Evolutionary conservation across 1,284 basidiomycete species (phyloP), one percentile per base, ranked within the genome.

Genomic region (Schizophyllum commune): DNA sequence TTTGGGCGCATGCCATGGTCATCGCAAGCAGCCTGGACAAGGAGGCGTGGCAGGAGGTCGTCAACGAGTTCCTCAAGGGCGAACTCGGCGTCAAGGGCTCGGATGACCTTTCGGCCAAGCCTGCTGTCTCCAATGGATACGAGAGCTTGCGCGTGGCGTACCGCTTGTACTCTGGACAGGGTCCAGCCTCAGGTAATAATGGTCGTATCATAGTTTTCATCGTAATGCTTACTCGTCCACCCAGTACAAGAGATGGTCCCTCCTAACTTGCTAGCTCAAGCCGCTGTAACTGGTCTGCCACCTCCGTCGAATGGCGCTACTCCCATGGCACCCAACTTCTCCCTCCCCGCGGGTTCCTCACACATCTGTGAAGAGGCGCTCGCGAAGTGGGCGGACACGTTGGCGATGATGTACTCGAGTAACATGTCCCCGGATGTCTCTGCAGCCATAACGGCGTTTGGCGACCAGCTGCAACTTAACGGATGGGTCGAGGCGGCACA

Each of bases 1-100:
- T 99, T 32, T 99, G 96, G 95, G 88, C 94, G 1, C 97, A 99
- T 73, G 97, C 97, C 0, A 86, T 99, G 83, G 78, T 98, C 56
- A 96, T 99, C 64, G 88, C 97, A 7, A 96, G 92, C 69, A 91
- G 92, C 60, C 83, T 98, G 58, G 96, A 96, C 72, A 92, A 92
- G 68, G 94, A 96, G 34, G 83, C 92, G 5, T 98, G 95, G 94
- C 91, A 91, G 70, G 92, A 95, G 64, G 90, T 89, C 5, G 93
- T 96, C 0, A 84, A 82, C 51, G 91, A 95, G 64, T 99, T 99
- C 69, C 76, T 96, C 51, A 83, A 84, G 52, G 81, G 84, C 21
- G 97, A 98, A 71, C 77, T 99, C 6, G 82, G 83, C 6, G 72
- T 72, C 22, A 76, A 74, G 34, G 72, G 74, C 20, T 68, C 69